A percentile compares a stretch with the other conserved stretches of the same genome.
Conservation (phyloP, 2,329 filamentous ascomycete species). For the Fusarium goolgardi region DNA sequence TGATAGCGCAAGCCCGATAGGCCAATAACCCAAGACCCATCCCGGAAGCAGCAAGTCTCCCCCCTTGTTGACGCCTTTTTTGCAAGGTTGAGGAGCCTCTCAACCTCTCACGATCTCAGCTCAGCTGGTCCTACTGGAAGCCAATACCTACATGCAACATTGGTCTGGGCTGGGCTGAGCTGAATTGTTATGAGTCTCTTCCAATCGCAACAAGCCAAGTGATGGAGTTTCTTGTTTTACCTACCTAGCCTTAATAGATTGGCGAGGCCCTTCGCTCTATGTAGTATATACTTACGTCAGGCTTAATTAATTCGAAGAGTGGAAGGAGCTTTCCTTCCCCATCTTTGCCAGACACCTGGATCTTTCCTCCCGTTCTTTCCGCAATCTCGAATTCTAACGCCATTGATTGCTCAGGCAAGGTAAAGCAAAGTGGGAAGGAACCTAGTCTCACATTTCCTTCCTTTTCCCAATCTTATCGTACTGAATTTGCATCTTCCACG, state of each 20-base stretch:
- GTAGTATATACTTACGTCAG: slow-evolving; percentile 12
- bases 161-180: slow-evolving; percentile 10
- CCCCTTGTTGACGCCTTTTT: slow-evolving; percentile 16
- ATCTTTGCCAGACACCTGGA: slow-evolving; percentile 31
- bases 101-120: slow-evolving; percentile 29
- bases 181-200: slow-evolving; percentile 18
- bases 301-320: slow-evolving; percentile 31
- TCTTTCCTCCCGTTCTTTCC: slow-evolving; percentile 34
- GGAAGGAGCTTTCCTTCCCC: slow-evolving; percentile 29
- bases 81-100: slow-evolving; percentile 30
- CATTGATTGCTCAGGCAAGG: not conserved
- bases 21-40: slow-evolving; percentile 24
- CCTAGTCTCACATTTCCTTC: slow-evolving; percentile 7
- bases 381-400: slow-evolving; percentile 21
- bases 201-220: slow-evolving; percentile 16
- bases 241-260: slow-evolving; percentile 21
- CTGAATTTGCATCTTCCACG: slow-evolving; percentile 7
- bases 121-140: slow-evolving; percentile 34
- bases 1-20: slow-evolving; percentile 23
- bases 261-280: slow-evolving; percentile 20
- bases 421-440: not conserved
- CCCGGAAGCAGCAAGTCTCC: not conserved
- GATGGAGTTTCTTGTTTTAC: slow-evolving; percentile 11
- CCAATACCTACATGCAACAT: not conserved
- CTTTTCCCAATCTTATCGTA: not conserved